Evolutionary conservation across 192 early-diverging fungal species (phyloP).

Genomic region (Entophlyctis luteolus): DNA sequence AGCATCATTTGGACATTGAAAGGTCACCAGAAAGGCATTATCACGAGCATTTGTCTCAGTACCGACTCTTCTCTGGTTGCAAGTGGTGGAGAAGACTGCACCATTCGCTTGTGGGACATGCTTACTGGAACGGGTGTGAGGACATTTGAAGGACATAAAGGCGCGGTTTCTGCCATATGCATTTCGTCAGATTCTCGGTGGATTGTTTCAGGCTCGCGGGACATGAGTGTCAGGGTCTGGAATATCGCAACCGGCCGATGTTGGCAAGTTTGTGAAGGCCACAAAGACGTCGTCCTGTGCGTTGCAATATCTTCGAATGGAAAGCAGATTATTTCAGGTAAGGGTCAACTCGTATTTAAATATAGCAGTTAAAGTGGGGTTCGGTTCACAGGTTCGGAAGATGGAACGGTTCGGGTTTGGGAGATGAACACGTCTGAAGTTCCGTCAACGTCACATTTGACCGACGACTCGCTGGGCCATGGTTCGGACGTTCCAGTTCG

Average conservation of each 20-base stretch:
- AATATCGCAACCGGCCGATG: slow-evolving; percentile 19
- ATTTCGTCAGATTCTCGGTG: slow-evolving; percentile 11
- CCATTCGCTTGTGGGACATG: slow-evolving; percentile 20
- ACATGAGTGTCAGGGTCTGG: slow-evolving; percentile 19
- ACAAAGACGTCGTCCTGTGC: slow-evolving; percentile 14
- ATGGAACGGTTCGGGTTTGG: slow-evolving; percentile 25
- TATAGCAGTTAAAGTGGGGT: no score
- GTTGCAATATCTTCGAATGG: slow-evolving; percentile 22
- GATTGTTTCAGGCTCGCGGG: slow-evolving; percentile 19
- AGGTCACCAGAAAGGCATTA: neutral
- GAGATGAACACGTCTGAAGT: neutral
- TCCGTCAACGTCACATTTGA: neutral
- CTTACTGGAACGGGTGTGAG: slow-evolving; percentile 13
- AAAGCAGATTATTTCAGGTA: slow-evolving; percentile 8
- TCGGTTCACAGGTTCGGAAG: slow-evolving; percentile 2
- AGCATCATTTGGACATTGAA: neutral
- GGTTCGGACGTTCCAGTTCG: neutral
- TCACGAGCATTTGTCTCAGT: slow-evolving; percentile 1
- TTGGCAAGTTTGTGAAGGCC: slow-evolving; percentile 4
- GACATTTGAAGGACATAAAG: slow-evolving; percentile 29
- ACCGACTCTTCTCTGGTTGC: slow-evolving; percentile 8
- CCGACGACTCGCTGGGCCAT: neutral
- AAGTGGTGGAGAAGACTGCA: slow-evolving; percentile 18
- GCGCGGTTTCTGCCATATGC: slow-evolving; percentile 6
- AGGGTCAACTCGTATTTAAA: neutral